Base-by-base conservation (phyloP, 129 eudicot genomes). In the Scalesia atractyloides region DNA sequence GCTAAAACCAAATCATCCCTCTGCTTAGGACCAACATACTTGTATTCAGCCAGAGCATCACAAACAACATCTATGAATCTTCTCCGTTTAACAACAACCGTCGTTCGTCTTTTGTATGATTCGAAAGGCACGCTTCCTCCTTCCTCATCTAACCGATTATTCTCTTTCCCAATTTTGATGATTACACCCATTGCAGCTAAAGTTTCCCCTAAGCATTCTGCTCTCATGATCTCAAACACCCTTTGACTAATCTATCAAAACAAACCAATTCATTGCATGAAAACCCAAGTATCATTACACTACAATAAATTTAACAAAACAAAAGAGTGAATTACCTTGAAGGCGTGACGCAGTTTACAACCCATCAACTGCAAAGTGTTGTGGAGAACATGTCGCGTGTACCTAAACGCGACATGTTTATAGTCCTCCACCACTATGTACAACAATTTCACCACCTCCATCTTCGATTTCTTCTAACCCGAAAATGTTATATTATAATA, bases 341-440 rank as follows among this genome's bases (percentile, higher is more conserved):
- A 93, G 47, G 96, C 91, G 53, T 93, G 98, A 19, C 95, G 84
- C 60, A 96, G 84, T 84, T 93, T 93, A 82, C 98, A 93, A 12
- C 98, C 98, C 88, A 93, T 93, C 70, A 93, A 87, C 73, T 89
- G 96, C 84, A 93, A 76, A 57, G 98, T 82, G 74, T 85, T 87
- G 85, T 87, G 95, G 76, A 93, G 84, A 48, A 89, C 90, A 37
- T 92, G 85, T 39, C 98, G 90, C 43, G 98, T 89, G 47, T 93
- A 93, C 73, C 98, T 77, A 72, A 87, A 93, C 7, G 96, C 78
- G 39, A 73, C 70, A 34, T 78, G 73, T 6, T 69, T 84, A 46
- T 56, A 79, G 47, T 79, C 83, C 43, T 73, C 77, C 73, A 93
- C 96, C 69, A 93, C 92, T 73, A 93, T 73, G 74, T 89, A 93